phyloP scores from a whole-genome alignment of 768 basidiomycete genomes.

The Xerocomellus dryophilus region DNA sequence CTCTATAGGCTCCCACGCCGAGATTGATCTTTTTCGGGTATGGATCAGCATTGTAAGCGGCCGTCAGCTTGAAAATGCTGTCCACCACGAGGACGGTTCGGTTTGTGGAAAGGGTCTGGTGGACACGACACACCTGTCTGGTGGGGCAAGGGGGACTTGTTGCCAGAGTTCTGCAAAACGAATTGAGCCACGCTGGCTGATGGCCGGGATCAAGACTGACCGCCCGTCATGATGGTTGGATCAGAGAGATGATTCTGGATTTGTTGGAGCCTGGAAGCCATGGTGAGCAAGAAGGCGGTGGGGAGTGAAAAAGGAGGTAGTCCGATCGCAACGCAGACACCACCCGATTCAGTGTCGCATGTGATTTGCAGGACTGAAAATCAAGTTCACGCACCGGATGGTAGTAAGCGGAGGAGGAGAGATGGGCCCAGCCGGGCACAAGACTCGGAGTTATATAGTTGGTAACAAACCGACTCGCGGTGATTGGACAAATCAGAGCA shows the following conservation, averaged over 20 bases:
- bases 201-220: conserved; percentile 36
- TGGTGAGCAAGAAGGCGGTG: conserved; percentile 23
- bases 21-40: conserved; percentile 82
- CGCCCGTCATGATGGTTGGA: conserved; percentile 48
- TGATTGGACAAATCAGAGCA: too few relatives aligned
- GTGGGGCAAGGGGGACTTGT: conserved; percentile 75
- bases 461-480: not conserved
- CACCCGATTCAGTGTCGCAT: conserved; percentile 7
- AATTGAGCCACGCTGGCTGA: not conserved
- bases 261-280: conserved; percentile 61
- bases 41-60: conserved; percentile 80
- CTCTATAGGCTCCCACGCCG: conserved; percentile 91
- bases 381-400: not conserved
- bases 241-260: conserved; percentile 50
- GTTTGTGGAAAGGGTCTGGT: not conserved
- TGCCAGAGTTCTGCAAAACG: conserved; percentile 65
- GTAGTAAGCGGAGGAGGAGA: not conserved
- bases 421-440: too few relatives aligned
- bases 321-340: not conserved
- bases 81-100: conserved; percentile 7
- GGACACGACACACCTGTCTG: conserved; percentile 59
- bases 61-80: conserved; percentile 90
- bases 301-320: not conserved
- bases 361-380: conserved; percentile 14
- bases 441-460: conserved; percentile 2